Percentiles rank a stretch among this genome's conserved stretches.
Conservation (phyloP, 495 filamentous ascomycete species). For the Penicillium cataractarum region DNA sequence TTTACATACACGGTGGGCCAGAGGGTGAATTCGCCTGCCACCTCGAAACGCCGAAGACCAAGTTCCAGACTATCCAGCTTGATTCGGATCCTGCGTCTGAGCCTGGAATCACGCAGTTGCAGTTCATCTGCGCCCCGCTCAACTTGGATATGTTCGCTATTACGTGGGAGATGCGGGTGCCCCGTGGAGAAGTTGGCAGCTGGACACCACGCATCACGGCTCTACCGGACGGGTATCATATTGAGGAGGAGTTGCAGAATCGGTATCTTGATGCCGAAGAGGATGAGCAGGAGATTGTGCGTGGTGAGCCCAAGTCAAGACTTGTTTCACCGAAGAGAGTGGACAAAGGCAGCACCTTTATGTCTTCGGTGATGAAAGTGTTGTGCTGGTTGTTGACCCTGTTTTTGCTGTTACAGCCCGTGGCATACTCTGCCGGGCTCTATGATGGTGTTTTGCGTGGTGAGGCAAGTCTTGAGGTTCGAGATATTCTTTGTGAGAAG, state of each 20-base stretch:
- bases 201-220: slow-evolving; percentile 37
- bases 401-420: not conserved
- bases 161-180: slow-evolving; percentile 31
- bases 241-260: slow-evolving; percentile 2
- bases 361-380: not conserved
- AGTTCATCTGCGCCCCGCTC: slow-evolving; percentile 31
- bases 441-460: not conserved
- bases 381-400: not conserved
- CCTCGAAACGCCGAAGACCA: slow-evolving; percentile 12
- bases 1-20: slow-evolving; percentile 42
- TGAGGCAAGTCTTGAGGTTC: not conserved
- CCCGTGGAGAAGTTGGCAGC: slow-evolving; percentile 9
- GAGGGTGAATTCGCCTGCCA: slow-evolving; percentile 31
- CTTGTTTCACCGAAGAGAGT: not conserved
- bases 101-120: slow-evolving; percentile 28
- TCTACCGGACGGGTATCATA: not conserved
- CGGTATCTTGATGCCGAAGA: slow-evolving; percentile 1
- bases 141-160: slow-evolving; percentile 34
- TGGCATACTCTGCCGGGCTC: not conserved
- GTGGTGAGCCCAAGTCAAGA: not conserved
- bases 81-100: not conserved
- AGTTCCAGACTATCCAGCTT: slow-evolving; percentile 30
- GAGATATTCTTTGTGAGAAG: not conserved
- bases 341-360: not conserved
- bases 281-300: not conserved